These are phyloP conservation scores for Aspergillus bridgeri DNA, from an alignment of 495 filamentous ascomycete genomes.

Conservation along the genomic window DNA sequence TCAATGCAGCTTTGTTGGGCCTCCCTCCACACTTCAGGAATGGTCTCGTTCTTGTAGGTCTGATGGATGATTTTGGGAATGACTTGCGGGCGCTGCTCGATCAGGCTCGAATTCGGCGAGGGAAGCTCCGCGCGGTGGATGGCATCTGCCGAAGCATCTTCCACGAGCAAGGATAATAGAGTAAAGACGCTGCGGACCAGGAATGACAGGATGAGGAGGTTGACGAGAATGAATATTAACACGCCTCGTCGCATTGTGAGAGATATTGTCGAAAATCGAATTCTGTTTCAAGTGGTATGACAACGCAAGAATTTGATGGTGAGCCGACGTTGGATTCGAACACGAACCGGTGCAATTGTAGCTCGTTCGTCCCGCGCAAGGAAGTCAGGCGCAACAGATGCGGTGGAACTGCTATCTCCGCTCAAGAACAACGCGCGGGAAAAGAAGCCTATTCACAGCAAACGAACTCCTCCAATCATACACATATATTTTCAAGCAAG, in stretches of 20 bases:
- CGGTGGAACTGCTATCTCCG: neutral
- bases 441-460: neutral
- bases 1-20: conserved; percentile 74
- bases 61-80: conserved; percentile 93
- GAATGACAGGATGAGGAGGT: conserved; percentile 54
- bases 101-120: conserved; percentile 58
- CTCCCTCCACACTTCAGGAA: conserved; percentile 70
- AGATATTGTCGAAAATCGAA: neutral
- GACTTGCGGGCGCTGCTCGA: conserved; percentile 57
- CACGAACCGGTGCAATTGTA: neutral
- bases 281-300: neutral
- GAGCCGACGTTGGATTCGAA: neutral
- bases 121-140: conserved; percentile 62
- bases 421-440: neutral
- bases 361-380: neutral
- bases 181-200: conserved; percentile 62
- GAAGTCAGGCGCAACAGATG: neutral
- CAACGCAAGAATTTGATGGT: neutral
- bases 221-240: conserved; percentile 60
- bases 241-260: conserved; percentile 61
- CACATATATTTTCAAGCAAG: neutral
- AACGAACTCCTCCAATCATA: too few relatives aligned
- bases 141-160: conserved; percentile 62
- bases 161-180: conserved; percentile 60
- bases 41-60: conserved; percentile 73